Base-by-base conservation (phyloP, 352 stramenopile species). In the Pythium aristosporum region DNA sequence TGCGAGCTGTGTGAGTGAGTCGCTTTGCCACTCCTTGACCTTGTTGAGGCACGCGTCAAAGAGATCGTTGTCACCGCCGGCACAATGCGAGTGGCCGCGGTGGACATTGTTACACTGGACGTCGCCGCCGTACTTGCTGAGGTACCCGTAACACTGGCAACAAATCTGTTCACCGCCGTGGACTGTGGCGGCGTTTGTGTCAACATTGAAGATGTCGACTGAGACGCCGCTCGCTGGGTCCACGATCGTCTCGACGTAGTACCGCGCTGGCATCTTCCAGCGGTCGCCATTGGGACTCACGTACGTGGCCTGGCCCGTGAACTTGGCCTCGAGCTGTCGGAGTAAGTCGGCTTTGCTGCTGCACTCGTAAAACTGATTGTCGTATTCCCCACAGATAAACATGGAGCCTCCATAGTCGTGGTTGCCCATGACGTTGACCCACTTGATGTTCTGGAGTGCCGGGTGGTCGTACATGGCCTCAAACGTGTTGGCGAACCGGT, bases 101-200 rank as follows among this genome's bases (percentile, higher is more conserved):
- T 69, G 71, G 25, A 81, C 73, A 46, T 76, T 65, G 21, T 68
- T 77, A 63, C 83, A 92, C 39, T 67, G 68, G 18, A 72, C 63
- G 25, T 52, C 39, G 18, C 61, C 63, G 11, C 69, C 70, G 63
- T 86, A 87, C 63, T 90, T 89, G 37, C 61, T 72, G 36, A 83
- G 71, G 50, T 88, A 88, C 18, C 81, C 84, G 58, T 87, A 91
- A 63, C 84, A 92, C 59, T 92, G 84, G 49, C 84, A 92, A 68
- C 84, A 92, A 47, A 79, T 88, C 59, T 91, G 76, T 47, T 87
- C 67, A 8, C 68, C 80, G 11, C 82, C 84, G 43, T 89, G 80
- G 9, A 86, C 63, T 10, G 79, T 74, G 52, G 78, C 76, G 16
- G 77, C 78, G 61, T 89, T 85, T 9, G 71, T 82, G 54, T 89